A percentile compares a stretch with the other conserved stretches of the same genome.
Evolutionary conservation across 2,329 filamentous ascomycete genomes (phyloP).

Genomic region (Aspergillus uvarum): DNA sequence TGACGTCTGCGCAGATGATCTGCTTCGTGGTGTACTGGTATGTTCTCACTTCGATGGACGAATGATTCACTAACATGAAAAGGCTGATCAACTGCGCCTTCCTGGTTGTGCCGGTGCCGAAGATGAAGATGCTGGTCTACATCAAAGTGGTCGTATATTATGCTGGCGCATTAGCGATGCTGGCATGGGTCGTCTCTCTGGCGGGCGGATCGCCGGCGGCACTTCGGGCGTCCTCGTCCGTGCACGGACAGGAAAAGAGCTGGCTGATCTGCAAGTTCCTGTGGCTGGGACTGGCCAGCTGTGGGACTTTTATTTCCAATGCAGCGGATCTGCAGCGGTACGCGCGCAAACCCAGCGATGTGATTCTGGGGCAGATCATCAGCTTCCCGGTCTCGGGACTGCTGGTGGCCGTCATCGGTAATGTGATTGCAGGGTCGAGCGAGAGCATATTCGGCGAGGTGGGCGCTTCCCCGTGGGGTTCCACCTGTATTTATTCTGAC

Average conservation of each 20-base stretch:
- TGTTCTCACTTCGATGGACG: neutral
- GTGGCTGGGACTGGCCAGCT: constrained; percentile 30
- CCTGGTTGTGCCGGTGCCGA: constrained; percentile 40
- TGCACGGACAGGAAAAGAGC: constrained; percentile 33
- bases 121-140: constrained; percentile 39
- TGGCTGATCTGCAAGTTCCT: constrained; percentile 44
- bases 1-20: constrained; percentile 45
- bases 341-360: constrained; percentile 41
- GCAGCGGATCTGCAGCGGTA: constrained; percentile 49
- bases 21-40: constrained; percentile 45
- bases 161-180: constrained; percentile 41
- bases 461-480: neutral
- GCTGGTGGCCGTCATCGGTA: constrained; percentile 42
- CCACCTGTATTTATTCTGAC: neutral
- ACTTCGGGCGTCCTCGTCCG: constrained; percentile 29
- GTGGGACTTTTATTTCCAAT: constrained; percentile 33
- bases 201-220: constrained; percentile 31
- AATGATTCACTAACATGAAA: neutral
- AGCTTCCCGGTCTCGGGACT: constrained; percentile 45
- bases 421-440: constrained; percentile 37
- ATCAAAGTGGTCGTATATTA: constrained; percentile 41
- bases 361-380: constrained; percentile 43
- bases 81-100: constrained; percentile 41
- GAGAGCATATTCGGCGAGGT: constrained; percentile 33
- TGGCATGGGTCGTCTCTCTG: constrained; percentile 38